phyloP scores from a whole-genome alignment of 2,329 filamentous ascomycete genomes.

The Zalaria sp. region DNA sequence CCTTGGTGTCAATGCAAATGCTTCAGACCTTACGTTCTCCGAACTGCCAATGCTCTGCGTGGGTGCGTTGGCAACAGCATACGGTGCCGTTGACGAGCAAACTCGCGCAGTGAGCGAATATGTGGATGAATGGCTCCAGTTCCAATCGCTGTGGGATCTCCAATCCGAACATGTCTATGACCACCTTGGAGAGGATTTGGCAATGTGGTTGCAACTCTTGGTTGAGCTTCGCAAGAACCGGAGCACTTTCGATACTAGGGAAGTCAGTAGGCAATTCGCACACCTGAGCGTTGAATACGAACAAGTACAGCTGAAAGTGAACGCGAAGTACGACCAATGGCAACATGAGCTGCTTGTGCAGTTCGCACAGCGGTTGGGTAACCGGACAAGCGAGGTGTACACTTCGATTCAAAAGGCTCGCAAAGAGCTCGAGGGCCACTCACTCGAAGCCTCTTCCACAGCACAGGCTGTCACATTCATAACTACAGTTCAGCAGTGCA shows the following conservation, averaged over 20 bases:
- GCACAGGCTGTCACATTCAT: conserved; percentile 97
- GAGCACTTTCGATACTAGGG: conserved; percentile 92
- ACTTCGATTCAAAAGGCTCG: conserved; percentile 83
- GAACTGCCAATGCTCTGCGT: conserved; percentile 76
- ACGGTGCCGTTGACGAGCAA: conserved; percentile 71
- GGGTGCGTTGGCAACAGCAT: conserved; percentile 63
- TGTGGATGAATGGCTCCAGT: conserved; percentile 96
- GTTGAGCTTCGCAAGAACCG: conserved; percentile 93
- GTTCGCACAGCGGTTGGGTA: conserved; percentile 78
- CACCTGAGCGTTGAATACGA: conserved; percentile 95
- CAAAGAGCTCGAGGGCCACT: conserved; percentile 80
- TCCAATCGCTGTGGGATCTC: conserved; percentile 95
- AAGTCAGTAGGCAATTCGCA: conserved; percentile 83
- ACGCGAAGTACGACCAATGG: conserved; percentile 99
- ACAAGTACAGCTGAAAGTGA: conserved; percentile 96
- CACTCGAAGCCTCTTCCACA: conserved; percentile 85
- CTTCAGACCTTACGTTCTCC: conserved; percentile 60
- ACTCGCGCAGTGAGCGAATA: conserved; percentile 67
- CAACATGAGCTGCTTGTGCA: conserved; percentile 93
- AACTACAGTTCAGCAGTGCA: conserved; percentile 91
- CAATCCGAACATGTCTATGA: conserved; percentile 94
- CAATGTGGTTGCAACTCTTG: conserved; percentile 87
- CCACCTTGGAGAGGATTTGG: conserved; percentile 76
- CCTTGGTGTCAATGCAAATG: conserved; percentile 42
- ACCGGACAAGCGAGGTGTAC: conserved; percentile 82